Evolutionary conservation across 2,329 filamentous ascomycete genomes (phyloP).

Genomic region (Xylariaceae sp.): DNA sequence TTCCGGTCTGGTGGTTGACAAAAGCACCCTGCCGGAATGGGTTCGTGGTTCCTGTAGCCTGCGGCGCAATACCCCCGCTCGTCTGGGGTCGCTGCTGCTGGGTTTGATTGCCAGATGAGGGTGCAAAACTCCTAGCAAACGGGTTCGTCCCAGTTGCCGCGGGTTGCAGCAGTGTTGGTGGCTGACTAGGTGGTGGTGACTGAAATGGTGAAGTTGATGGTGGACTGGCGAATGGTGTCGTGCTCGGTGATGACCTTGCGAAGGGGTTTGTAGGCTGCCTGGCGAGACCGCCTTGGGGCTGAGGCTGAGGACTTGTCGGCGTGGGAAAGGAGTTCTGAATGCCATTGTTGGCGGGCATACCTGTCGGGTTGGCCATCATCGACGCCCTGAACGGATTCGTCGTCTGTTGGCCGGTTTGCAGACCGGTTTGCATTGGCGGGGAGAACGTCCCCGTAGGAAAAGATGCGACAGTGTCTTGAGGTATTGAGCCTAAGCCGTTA

Average conservation of each 20-base stretch:
- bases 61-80: slow-evolving; percentile 65
- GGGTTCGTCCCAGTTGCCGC: slow-evolving; percentile 65
- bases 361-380: slow-evolving; percentile 71
- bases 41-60: slow-evolving; percentile 88
- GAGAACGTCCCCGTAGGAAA: slow-evolving; percentile 57
- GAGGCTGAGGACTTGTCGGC: slow-evolving; percentile 47
- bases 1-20: slow-evolving; percentile 85
- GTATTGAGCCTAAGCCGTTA: slow-evolving; percentile 60
- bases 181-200: slow-evolving; percentile 46
- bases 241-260: slow-evolving; percentile 66
- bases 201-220: slow-evolving; percentile 53
- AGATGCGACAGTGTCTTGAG: slow-evolving; percentile 60
- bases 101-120: slow-evolving; percentile 42
- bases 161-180: slow-evolving; percentile 53
- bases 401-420: slow-evolving; percentile 60
- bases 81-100: slow-evolving; percentile 54
- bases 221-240: slow-evolving; percentile 47
- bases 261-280: slow-evolving; percentile 88
- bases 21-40: slow-evolving; percentile 93
- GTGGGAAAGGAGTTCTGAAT: slow-evolving; percentile 46
- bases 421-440: slow-evolving; percentile 43
- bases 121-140: slow-evolving; percentile 58
- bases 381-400: slow-evolving; percentile 97
- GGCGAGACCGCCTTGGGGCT: slow-evolving; percentile 41
- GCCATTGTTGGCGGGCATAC: slow-evolving; percentile 44